Evolutionary conservation across 1,284 basidiomycete species (phyloP).

Genomic region (Malassezia vespertilionis): DNA sequence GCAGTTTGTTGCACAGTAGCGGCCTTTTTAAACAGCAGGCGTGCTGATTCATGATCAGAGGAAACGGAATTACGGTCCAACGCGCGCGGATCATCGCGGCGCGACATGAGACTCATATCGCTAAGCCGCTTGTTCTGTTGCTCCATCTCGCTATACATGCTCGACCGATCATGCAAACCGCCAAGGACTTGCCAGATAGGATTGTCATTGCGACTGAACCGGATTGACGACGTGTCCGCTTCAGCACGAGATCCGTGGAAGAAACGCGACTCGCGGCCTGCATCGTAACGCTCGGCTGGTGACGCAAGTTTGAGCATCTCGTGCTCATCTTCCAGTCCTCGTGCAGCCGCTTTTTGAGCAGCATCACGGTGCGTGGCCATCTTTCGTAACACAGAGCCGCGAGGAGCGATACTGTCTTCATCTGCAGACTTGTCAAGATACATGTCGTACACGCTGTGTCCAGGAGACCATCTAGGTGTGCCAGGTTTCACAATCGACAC

Average conservation of each 20-base stretch:
- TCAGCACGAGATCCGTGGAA: neutral
- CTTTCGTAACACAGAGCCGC: no score
- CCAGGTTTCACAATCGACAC: no score
- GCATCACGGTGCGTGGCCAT: no score
- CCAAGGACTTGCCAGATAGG: constrained; percentile 17
- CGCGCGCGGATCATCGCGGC: neutral
- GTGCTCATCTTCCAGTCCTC: no score
- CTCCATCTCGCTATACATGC: constrained; percentile 10
- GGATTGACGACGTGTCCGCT: neutral
- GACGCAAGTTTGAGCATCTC: no score
- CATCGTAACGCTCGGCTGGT: constrained; percentile 2
- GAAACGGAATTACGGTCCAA: neutral
- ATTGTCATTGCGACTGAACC: constrained; percentile 4
- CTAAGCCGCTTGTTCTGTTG: constrained; percentile 5
- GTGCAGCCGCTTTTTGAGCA: no score
- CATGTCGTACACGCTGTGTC: constrained; percentile 13
- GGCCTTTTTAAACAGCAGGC: constrained; percentile 9
- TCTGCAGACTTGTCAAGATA: constrained; percentile 3
- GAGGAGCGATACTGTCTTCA: no score
- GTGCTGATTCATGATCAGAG: neutral
- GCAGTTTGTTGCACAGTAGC: neutral
- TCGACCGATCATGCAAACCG: constrained; percentile 14
- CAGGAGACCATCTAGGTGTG: constrained; percentile 2
- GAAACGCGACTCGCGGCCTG: neutral
- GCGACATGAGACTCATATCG: constrained; percentile 7